Evolutionary conservation across 352 stramenopile genomes (phyloP).

Genomic region (Globisporangium cystogenes): DNA sequence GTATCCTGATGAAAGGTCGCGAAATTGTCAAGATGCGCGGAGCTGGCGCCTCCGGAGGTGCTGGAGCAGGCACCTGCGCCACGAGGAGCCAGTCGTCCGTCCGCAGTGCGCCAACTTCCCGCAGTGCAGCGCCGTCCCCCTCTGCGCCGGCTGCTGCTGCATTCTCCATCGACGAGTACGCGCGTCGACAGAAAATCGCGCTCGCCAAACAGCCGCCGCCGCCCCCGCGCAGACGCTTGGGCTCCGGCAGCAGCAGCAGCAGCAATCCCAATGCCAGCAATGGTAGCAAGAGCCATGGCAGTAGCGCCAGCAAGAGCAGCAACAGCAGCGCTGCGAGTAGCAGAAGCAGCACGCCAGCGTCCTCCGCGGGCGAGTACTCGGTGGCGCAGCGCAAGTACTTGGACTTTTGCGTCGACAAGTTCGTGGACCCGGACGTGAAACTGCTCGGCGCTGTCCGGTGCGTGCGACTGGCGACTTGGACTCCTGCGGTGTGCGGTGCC

Average conservation of each 20-base stretch:
- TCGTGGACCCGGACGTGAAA: conserved; percentile 38
- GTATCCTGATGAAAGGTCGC: too few relatives aligned
- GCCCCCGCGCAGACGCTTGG: conserved; percentile 8
- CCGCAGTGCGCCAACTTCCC: too few relatives aligned
- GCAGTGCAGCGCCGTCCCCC: too few relatives aligned
- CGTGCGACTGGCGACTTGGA: not conserved
- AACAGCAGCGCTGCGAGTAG: not conserved
- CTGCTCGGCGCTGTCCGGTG: conserved; percentile 33
- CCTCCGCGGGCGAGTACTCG: conserved; percentile 15
- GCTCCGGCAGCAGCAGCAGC: not conserved
- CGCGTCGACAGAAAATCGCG: conserved; percentile 42
- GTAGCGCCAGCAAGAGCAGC: not conserved
- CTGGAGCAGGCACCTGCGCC: too few relatives aligned
- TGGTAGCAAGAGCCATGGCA: not conserved
- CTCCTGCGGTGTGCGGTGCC: too few relatives aligned
- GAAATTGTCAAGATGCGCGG: too few relatives aligned
- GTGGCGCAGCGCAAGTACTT: conserved; percentile 47
- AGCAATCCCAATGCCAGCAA: not conserved
- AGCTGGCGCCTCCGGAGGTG: too few relatives aligned
- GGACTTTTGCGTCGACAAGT: conserved; percentile 47
- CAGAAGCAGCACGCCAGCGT: not conserved
- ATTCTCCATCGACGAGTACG: conserved; percentile 61
- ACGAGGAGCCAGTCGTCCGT: too few relatives aligned
- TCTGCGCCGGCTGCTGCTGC: conserved; percentile 1
- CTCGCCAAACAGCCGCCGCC: conserved; percentile 18